Evolutionary conservation across 176 grass and related monocot genomes (phyloP).

Genomic region (Juncus inflexus): DNA sequence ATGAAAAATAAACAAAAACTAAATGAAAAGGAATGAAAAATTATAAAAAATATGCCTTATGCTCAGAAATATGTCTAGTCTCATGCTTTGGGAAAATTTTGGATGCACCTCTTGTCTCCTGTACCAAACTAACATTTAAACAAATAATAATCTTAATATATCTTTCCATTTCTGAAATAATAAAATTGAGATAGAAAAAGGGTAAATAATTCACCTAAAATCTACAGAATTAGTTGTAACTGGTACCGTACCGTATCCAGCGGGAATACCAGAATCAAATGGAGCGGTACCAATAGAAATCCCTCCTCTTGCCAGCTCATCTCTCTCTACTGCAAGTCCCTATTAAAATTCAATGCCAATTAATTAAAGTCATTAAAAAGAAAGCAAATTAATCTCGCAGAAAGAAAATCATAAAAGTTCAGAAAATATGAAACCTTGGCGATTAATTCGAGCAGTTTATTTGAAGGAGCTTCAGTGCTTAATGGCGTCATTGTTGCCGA

Average conservation of each 20-base stretch:
- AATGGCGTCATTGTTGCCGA: conserved; percentile 85
- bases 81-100: conserved; percentile 90
- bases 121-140: conserved; percentile 26
- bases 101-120: conserved; percentile 65
- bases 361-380: conserved; percentile 24
- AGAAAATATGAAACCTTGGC: conserved; percentile 55
- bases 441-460: conserved; percentile 67
- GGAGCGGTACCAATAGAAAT: conserved; percentile 42
- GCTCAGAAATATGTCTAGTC: conserved; percentile 72
- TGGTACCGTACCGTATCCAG: conserved; percentile 26
- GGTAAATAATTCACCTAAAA: conserved; percentile 47
- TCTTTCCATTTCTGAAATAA: not conserved
- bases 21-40: not conserved
- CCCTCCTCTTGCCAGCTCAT: conserved; percentile 43
- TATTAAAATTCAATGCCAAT: conserved; percentile 19
- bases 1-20: not conserved
- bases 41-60: conserved; percentile 51
- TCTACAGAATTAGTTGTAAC: conserved; percentile 39
- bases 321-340: conserved; percentile 81
- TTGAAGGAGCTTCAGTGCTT: conserved; percentile 32
- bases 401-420: not conserved
- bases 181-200: not conserved
- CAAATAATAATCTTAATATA: not conserved
- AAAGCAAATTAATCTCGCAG: conserved; percentile 2
- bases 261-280: conserved; percentile 1